phyloP scores from a whole-genome alignment of 306 rosid genomes.

The Malus asiatica region DNA sequence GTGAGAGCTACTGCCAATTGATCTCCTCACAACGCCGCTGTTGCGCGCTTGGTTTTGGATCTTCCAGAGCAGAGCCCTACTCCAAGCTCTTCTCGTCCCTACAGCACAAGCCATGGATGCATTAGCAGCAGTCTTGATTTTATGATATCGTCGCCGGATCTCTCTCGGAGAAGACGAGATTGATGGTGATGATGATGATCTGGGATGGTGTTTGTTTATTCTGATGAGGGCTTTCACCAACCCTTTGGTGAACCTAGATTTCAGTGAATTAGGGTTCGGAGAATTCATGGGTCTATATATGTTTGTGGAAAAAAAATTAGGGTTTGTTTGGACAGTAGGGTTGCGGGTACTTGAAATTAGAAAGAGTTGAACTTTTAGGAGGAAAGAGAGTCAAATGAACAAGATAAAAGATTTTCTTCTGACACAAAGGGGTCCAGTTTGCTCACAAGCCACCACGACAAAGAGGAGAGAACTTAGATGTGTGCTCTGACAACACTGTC shows the following conservation, averaged over 20 bases:
- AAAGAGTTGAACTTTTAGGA: not conserved
- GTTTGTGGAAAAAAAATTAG: not conserved
- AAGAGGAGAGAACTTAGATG: slow-evolving; percentile 5
- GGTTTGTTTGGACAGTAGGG: not conserved
- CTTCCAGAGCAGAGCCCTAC: slow-evolving; percentile 25
- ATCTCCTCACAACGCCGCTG: not conserved
- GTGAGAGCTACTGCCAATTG: not conserved
- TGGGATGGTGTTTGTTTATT: slow-evolving; percentile 7
- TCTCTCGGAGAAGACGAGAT: slow-evolving; percentile 6
- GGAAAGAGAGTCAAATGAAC: slow-evolving; percentile 10
- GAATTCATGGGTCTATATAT: not conserved
- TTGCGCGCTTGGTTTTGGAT: not conserved
- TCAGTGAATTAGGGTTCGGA: slow-evolving; percentile 17
- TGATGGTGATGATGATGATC: not conserved
- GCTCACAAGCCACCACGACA: not conserved
- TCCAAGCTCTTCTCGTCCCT: slow-evolving; percentile 24
- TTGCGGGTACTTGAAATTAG: not conserved
- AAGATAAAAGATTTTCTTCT: slow-evolving; percentile 17
- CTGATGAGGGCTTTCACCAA: slow-evolving; percentile 17
- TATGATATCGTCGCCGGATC: slow-evolving; percentile 10
- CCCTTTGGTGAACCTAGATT: slow-evolving; percentile 12
- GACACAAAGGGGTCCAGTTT: slow-evolving; percentile 19
- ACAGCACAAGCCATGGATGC: slow-evolving; percentile 33
- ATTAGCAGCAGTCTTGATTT: slow-evolving; percentile 24
- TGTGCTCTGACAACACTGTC: slow-evolving; percentile 17